Percentiles rank a stretch among this genome's conserved stretches.
These are phyloP conservation scores for Hypsizygus marmoreus DNA, from an alignment of 768 basidiomycete genomes.

Conservation along the genomic window DNA sequence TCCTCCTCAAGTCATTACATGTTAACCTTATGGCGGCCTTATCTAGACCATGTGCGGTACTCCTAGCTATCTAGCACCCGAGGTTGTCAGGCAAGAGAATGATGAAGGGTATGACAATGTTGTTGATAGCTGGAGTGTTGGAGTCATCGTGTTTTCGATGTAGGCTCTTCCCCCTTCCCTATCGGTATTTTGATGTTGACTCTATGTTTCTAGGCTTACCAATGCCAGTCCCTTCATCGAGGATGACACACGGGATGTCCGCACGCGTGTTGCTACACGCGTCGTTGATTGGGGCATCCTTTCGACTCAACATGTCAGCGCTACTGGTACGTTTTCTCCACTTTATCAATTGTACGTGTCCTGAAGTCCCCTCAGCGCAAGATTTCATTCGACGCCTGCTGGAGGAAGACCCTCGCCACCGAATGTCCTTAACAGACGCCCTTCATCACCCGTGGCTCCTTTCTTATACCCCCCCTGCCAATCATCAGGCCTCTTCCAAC, in stretches of 20 bases:
- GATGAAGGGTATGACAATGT: conserved; percentile 79
- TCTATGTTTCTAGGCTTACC: conserved; percentile 56
- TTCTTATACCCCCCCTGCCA: conserved; percentile 32
- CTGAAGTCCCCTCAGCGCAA: conserved; percentile 39
- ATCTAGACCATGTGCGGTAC: conserved; percentile 93
- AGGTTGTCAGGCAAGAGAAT: conserved; percentile 73
- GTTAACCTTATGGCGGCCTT: not conserved
- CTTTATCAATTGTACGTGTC: not conserved
- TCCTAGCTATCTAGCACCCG: conserved; percentile 90
- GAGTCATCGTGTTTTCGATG: conserved; percentile 94
- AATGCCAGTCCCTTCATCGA: conserved; percentile 82
- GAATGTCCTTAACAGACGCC: conserved; percentile 75
- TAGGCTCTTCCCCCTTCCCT: conserved; percentile 28
- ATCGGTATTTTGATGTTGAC: not conserved
- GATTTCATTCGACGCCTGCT: conserved; percentile 73
- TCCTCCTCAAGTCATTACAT: not conserved
- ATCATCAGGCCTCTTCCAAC: not conserved
- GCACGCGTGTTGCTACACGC: conserved; percentile 58
- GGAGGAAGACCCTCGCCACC: conserved; percentile 56
- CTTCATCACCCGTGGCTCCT: conserved; percentile 78
- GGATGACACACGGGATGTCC: conserved; percentile 64
- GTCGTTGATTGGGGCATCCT: conserved; percentile 64
- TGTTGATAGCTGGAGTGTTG: conserved; percentile 96
- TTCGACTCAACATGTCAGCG: conserved; percentile 35
- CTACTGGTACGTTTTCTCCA: conserved; percentile 42